Percentiles rank a stretch among this genome's conserved stretches.
phyloP scores from a whole-genome alignment of 2,329 filamentous ascomycete genomes.

The Diaporthe sp. region DNA sequence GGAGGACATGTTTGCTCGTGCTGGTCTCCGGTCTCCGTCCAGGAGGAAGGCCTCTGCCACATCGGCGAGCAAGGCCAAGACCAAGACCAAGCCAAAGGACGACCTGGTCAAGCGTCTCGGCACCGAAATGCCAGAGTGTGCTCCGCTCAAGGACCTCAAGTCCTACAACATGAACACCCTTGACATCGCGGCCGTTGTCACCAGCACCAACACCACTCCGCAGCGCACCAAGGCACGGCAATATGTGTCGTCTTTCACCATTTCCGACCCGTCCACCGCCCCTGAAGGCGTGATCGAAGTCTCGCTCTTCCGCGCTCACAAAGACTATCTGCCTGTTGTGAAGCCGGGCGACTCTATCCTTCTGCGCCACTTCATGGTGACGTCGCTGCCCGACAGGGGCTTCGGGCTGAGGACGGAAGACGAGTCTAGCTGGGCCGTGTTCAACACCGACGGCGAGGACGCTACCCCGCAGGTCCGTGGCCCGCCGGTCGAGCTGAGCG shows the following conservation, averaged over 20 bases:
- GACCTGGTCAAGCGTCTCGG: conserved; percentile 63
- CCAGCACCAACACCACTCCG: conserved; percentile 64
- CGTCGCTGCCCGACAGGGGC: conserved; percentile 66
- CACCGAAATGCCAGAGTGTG: conserved; percentile 66
- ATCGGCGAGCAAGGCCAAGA: conserved; percentile 52
- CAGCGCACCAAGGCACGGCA: conserved; percentile 70
- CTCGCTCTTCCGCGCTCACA: conserved; percentile 71
- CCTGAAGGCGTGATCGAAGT: conserved; percentile 66
- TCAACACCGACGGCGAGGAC: conserved; percentile 59
- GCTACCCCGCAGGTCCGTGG: conserved; percentile 68
- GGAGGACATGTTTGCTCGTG: conserved; percentile 50
- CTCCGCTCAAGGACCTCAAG: conserved; percentile 67
- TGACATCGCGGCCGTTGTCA: conserved; percentile 69
- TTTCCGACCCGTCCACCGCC: conserved; percentile 69
- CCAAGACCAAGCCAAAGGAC: conserved; percentile 54
- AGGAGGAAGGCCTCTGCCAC: conserved; percentile 41
- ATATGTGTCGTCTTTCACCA: conserved; percentile 70
- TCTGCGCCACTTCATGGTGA: conserved; percentile 68
- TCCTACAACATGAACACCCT: conserved; percentile 62
- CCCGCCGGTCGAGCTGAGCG: conserved; percentile 70
- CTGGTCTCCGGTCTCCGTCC: conserved; percentile 49
- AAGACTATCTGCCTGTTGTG: conserved; percentile 68
- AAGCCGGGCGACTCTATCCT: conserved; percentile 71
- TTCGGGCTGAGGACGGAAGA: conserved; percentile 69
- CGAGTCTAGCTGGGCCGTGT: conserved; percentile 73